Evolutionary conservation across 768 basidiomycete species (phyloP).

Genomic region (Cantharellus cinnabarinus): DNA sequence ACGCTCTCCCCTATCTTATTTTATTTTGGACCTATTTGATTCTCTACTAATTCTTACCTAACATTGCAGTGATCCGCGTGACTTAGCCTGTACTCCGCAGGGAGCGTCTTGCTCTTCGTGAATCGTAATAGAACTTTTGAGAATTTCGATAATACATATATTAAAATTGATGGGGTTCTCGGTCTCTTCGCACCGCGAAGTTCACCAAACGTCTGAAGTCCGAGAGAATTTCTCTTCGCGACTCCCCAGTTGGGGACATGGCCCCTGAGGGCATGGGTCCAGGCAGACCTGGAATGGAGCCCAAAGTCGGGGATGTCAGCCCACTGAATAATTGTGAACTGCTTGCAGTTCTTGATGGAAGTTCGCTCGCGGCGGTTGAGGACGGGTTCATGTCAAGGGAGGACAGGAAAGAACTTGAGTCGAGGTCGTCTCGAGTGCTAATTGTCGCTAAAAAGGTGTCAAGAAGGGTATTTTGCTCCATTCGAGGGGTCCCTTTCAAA

Average conservation of each 20-base stretch:
- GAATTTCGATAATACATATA: background rate
- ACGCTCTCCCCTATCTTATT: background rate
- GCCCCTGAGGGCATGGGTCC: constrained; percentile 17
- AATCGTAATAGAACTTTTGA: background rate
- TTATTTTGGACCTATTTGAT: background rate
- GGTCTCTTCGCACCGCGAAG: constrained; percentile 67
- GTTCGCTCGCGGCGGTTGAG: constrained; percentile 9
- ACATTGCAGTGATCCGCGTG: background rate
- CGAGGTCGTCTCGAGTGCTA: constrained; percentile 75
- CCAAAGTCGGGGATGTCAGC: constrained; percentile 26
- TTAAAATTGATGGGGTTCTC: constrained; percentile 11
- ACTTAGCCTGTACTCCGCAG: background rate
- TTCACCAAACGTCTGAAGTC: constrained; percentile 77
- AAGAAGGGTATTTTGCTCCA: constrained; percentile 70
- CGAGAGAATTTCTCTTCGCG: constrained; percentile 65
- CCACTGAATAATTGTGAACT: constrained; percentile 7
- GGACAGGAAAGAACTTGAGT: constrained; percentile 80
- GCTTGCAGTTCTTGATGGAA: too few relatives aligned
- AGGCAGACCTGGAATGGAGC: constrained; percentile 30
- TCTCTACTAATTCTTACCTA: background rate
- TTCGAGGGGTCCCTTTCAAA: constrained; percentile 76
- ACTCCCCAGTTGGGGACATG: background rate
- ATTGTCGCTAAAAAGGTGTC: constrained; percentile 86
- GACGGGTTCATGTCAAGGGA: constrained; percentile 91
- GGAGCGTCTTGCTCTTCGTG: background rate